Conservation (phyloP, 306 rosid genomes). For the Cucumis cinereus region DNA sequence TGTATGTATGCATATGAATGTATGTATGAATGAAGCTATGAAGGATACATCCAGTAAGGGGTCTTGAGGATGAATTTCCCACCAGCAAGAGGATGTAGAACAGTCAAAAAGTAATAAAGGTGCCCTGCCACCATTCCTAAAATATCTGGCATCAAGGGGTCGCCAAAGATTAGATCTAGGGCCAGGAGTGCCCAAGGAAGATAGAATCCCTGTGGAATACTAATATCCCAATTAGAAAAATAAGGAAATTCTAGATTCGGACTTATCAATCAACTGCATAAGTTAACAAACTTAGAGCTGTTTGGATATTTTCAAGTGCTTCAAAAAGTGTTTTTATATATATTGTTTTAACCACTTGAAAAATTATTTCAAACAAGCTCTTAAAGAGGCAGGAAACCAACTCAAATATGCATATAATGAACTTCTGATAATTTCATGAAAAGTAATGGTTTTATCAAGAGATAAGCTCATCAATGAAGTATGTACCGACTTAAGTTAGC, state of each 20-base stretch:
- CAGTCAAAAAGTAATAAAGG: slow-evolving; percentile 57
- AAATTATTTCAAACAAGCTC: no score
- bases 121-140: slow-evolving; percentile 60
- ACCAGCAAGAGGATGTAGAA: slow-evolving; percentile 67
- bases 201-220: slow-evolving; percentile 42
- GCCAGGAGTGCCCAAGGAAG: slow-evolving; percentile 59
- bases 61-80: slow-evolving; percentile 45
- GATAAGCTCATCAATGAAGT: neutral
- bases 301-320: neutral
- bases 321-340: no score
- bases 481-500: neutral
- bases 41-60: slow-evolving; percentile 66
- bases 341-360: no score
- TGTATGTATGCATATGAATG: neutral
- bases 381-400: neutral
- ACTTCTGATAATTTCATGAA: neutral
- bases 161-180: slow-evolving; percentile 40
- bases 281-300: neutral
- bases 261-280: neutral
- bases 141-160: slow-evolving; percentile 28
- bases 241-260: neutral
- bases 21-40: neutral
- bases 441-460: neutral
- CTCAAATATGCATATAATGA: neutral
- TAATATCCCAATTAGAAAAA: neutral